Percentiles rank a stretch among this genome's conserved stretches.
These are phyloP conservation scores for Diaporthe batatas DNA, from an alignment of 2,329 filamentous ascomycete species.

Conservation along the genomic window DNA sequence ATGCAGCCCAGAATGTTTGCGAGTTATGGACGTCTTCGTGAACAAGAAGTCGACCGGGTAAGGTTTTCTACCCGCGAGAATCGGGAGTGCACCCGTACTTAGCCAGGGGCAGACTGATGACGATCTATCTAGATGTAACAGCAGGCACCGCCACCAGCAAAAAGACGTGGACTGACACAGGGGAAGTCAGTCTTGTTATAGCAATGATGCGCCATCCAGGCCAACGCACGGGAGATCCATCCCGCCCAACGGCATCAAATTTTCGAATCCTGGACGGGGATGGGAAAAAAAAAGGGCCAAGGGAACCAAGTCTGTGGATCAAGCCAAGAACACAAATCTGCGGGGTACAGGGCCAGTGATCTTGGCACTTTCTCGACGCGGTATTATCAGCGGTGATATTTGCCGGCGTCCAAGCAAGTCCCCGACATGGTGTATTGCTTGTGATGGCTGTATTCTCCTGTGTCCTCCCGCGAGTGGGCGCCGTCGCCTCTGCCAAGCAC, in stretches of 20 bases:
- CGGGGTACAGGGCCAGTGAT: constrained; percentile 30
- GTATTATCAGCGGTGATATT: constrained; percentile 12
- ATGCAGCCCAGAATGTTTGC: constrained; percentile 50
- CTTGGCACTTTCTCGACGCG: constrained; percentile 24
- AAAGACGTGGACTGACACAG: not conserved
- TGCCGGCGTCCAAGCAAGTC: constrained; percentile 16
- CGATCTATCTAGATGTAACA: not conserved
- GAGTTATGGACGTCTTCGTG: not conserved
- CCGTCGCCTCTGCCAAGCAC: constrained; percentile 7
- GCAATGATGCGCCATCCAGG: constrained; percentile 1
- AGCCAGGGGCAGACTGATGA: not conserved
- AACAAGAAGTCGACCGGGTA: not conserved
- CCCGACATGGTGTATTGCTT: not conserved
- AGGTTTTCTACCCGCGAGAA: not conserved
- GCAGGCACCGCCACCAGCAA: not conserved
- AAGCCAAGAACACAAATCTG: constrained; percentile 30
- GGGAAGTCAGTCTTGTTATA: constrained; percentile 14
- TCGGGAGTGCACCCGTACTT: not conserved
- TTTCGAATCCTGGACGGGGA: constrained; percentile 34
- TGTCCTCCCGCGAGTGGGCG: constrained; percentile 3
- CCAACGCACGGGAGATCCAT: constrained; percentile 4
- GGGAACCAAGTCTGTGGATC: constrained; percentile 28
- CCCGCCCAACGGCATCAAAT: constrained; percentile 6
- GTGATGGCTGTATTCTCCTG: not conserved
- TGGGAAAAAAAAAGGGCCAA: not conserved